Base-by-base conservation (phyloP, 176 grass and related monocot genomes). In the Bonia amplexicaulis region DNA sequence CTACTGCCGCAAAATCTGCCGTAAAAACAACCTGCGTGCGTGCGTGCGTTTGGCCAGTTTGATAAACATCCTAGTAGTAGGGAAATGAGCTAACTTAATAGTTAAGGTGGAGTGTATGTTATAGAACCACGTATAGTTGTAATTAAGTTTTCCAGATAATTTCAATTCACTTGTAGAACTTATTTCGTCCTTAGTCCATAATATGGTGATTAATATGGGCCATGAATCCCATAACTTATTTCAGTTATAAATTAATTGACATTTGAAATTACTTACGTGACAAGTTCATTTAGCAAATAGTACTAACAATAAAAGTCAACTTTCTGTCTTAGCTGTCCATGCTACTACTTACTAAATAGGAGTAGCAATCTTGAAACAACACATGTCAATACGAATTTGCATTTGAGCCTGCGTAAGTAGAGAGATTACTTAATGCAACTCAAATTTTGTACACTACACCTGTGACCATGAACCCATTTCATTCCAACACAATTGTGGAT, bases 401-500 rank as follows among this genome's bases (percentile, higher is more conserved):
- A 9, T 58, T n/a, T n/a, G 20, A 58, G 8, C 8, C 19, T 22
- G 22, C 54, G 54, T n/a, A 4, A n/a, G 41, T 58, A 58, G 54
- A 58, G 41, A 12, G 12, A 57, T 54, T 22, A n/a, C 55, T 3
- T 61, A 20, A 39, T 44, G 59, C 48, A 68, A 65, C 46, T 20
- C 27, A 10, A 27, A 31, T 57, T 71, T 35, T 75, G 23, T 26
- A 60, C 33, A 65, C 4, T 79, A 33, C 4, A 25, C 6, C 12
- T 9, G 47, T 26, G 47, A 51, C 20, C 8, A 73, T 41, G 51
- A 44, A 55, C 61, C 42, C 52, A 42, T 80, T 44, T 62, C 22
- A 31, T 40, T 78, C 62, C 69, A 84, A 76, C 80, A 79, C 76
- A 87, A 87, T 87, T 48, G 84, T 87, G 74, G 33, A 26, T 25